These are phyloP conservation scores for Lactarius hengduanensis DNA, from an alignment of 768 basidiomycete species.

Conservation along the genomic window DNA sequence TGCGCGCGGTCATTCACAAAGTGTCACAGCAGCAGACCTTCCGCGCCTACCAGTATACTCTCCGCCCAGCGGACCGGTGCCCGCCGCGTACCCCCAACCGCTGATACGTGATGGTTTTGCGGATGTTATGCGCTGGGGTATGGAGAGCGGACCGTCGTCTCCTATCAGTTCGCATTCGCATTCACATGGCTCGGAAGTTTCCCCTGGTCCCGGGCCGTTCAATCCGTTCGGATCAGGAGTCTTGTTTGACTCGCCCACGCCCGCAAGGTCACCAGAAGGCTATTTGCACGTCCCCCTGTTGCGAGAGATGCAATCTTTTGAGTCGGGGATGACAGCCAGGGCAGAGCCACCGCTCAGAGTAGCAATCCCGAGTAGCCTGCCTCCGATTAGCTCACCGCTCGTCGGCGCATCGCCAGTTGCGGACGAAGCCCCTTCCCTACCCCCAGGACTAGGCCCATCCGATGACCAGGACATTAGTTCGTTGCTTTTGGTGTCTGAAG, in stretches of 20 bases:
- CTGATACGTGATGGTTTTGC: slow-evolving; percentile 56
- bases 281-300: slow-evolving; percentile 46
- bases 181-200: slow-evolving; percentile 11
- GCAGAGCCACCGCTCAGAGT: slow-evolving; percentile 40
- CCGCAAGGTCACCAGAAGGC: slow-evolving; percentile 44
- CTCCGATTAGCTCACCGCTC: slow-evolving; percentile 6
- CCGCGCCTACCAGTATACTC: slow-evolving; percentile 39
- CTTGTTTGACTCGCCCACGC: slow-evolving; percentile 59
- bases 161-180: slow-evolving; percentile 36
- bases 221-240: slow-evolving; percentile 68
- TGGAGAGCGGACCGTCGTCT: slow-evolving; percentile 38
- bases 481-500: slow-evolving; percentile 20
- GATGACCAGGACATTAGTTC: slow-evolving; percentile 19
- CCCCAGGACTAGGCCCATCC: slow-evolving; percentile 5
- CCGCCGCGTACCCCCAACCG: slow-evolving; percentile 30
- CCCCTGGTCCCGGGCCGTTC: slow-evolving; percentile 36
- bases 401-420: background rate
- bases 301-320: slow-evolving; percentile 88
- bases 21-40: slow-evolving; percentile 70
- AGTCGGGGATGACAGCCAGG: slow-evolving; percentile 75
- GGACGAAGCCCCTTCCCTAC: slow-evolving; percentile 12
- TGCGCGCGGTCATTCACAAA: slow-evolving; percentile 73
- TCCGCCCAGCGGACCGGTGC: slow-evolving; percentile 11
- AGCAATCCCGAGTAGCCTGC: background rate
- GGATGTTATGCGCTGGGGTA: slow-evolving; percentile 62